phyloP scores from a whole-genome alignment of 1,139 yeast species.

The Hyphopichia fennica region DNA sequence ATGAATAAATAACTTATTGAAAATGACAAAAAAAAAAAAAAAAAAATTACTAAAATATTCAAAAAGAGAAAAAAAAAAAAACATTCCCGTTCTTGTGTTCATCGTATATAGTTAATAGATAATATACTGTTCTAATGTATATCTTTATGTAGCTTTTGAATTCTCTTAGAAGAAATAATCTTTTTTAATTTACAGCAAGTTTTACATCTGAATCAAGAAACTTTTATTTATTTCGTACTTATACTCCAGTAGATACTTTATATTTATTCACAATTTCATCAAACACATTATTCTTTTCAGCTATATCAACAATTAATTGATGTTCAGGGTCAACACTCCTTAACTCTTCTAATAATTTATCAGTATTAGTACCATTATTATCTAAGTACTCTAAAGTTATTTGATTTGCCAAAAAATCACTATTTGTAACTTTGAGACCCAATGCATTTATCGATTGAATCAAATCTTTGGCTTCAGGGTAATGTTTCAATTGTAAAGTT shows the following conservation, averaged over 20 bases:
- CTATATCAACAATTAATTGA: constrained; percentile 49
- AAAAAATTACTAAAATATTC: not conserved
- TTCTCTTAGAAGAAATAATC: not conserved
- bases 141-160: too few species aligned
- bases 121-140: not conserved
- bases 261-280: constrained; percentile 60
- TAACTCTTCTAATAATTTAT: constrained; percentile 41
- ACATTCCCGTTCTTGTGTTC: not conserved
- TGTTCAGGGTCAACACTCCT: constrained; percentile 47
- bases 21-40: constrained; percentile 1
- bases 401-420: constrained; percentile 59
- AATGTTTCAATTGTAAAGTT: constrained; percentile 46
- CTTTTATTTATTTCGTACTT: not conserved
- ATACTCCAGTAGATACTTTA: constrained; percentile 6
- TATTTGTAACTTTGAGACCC: constrained; percentile 31
- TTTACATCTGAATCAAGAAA: too few species aligned
- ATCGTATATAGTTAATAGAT: not conserved
- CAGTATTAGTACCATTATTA: constrained; percentile 44
- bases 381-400: constrained; percentile 53
- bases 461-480: constrained; percentile 48
- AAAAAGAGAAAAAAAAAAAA: not conserved
- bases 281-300: constrained; percentile 54
- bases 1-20: constrained; percentile 6
- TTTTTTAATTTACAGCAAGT: too few species aligned
- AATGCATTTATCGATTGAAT: constrained; percentile 40